These are phyloP conservation scores for Murraya paniculata DNA, from an alignment of 345 rosid species.

Conservation along the genomic window DNA sequence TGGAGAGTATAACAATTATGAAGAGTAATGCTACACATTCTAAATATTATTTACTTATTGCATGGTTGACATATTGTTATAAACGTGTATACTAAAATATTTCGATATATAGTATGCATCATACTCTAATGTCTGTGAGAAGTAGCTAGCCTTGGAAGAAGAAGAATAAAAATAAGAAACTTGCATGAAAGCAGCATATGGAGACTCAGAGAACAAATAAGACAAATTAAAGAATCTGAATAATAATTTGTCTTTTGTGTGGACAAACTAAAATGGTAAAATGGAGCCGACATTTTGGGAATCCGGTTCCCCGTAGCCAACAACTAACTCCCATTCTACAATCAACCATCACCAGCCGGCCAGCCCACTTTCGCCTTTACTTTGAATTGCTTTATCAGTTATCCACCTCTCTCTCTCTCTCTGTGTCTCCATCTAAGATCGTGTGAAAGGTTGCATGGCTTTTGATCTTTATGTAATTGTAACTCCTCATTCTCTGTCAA, in stretches of 20 bases:
- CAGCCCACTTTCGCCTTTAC: neutral
- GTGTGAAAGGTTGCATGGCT: constrained; percentile 34
- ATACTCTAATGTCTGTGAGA: neutral
- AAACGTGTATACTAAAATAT: too few species aligned
- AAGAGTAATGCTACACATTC: too few species aligned
- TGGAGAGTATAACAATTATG: too few species aligned
- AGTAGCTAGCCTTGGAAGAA: neutral
- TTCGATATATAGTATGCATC: fast-evolving
- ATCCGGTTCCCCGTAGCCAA: neutral
- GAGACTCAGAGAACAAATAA: neutral
- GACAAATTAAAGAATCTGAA: neutral
- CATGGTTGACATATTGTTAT: too few species aligned
- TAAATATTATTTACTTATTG: too few species aligned
- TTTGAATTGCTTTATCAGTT: neutral
- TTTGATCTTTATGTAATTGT: constrained; percentile 9
- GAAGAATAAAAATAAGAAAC: neutral
- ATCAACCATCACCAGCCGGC: neutral
- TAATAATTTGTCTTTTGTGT: constrained; percentile 19
- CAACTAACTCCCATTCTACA: constrained; percentile 1
- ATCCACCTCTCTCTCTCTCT: neutral
- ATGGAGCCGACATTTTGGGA: constrained; percentile 18
- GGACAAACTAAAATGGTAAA: constrained; percentile 8
- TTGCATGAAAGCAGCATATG: neutral
- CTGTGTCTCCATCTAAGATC: neutral
- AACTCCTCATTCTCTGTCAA: neutral